Evolutionary conservation across 352 stramenopile genomes (phyloP).

Genomic region (Pythium dissotocum): DNA sequence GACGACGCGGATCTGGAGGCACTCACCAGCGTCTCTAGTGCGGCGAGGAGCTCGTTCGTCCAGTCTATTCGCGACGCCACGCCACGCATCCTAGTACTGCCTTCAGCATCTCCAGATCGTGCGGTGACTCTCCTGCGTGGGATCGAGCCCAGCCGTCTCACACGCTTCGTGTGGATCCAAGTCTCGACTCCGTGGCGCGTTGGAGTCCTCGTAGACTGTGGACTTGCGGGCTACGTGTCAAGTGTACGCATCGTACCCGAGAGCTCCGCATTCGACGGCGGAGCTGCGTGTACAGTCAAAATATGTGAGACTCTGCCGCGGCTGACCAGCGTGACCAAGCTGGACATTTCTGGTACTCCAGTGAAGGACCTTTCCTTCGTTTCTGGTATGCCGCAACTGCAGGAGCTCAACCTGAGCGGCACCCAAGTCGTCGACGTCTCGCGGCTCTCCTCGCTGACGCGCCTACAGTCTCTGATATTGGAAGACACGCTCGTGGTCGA

Average conservation of each 20-base stretch:
- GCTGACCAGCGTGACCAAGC: neutral
- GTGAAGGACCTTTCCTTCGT: neutral
- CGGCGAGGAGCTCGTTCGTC: too few species aligned
- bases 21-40: too few species aligned
- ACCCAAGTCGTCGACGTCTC: constrained; percentile 2
- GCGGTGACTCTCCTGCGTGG: too few species aligned
- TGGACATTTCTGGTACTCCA: constrained; percentile 5
- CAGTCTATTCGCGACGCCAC: too few species aligned
- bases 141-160: neutral
- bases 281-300: neutral
- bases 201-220: neutral
- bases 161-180: neutral
- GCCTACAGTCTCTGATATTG: neutral
- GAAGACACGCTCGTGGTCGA: neutral
- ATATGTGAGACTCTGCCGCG: neutral
- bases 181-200: constrained; percentile 6
- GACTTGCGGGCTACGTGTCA: neutral
- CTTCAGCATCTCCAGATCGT: too few species aligned
- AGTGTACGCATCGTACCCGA: constrained; percentile 2
- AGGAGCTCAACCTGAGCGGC: constrained; percentile 6
- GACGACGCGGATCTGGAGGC: too few species aligned
- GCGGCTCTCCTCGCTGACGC: neutral
- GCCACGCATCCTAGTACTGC: too few species aligned
- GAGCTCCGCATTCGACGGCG: neutral
- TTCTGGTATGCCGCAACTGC: constrained; percentile 9